Percentiles rank a stretch among this genome's conserved stretches.
Evolutionary conservation across 768 basidiomycete genomes (phyloP).

Genomic region (Mycena rosella): DNA sequence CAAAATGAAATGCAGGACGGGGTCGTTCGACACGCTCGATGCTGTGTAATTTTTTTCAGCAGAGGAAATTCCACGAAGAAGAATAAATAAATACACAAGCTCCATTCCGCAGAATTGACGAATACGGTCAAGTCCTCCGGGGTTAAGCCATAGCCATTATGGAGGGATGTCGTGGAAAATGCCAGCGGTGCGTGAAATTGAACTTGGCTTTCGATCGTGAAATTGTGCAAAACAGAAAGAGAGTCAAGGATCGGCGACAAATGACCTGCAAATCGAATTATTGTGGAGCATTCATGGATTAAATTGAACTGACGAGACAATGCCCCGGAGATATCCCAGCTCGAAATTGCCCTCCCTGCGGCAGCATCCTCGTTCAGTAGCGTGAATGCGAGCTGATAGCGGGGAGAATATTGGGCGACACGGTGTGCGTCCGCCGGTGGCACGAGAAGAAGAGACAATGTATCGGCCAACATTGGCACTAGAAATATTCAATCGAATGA

Average conservation of each 20-base stretch:
- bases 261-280: conserved; percentile 64
- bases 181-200: conserved; percentile 93
- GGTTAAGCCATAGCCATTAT: conserved; percentile 68
- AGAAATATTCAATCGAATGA: conserved; percentile 7
- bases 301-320: conserved; percentile 66
- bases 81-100: conserved; percentile 70
- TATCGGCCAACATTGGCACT: conserved; percentile 44
- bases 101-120: conserved; percentile 97
- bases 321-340: conserved; percentile 82
- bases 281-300: neutral
- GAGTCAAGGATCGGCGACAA: conserved; percentile 73
- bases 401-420: conserved; percentile 81
- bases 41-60: conserved; percentile 59
- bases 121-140: conserved; percentile 93
- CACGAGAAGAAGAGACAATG: conserved; percentile 53
- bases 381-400: conserved; percentile 91
- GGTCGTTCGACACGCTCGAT: conserved; percentile 92
- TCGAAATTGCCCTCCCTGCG: conserved; percentile 65
- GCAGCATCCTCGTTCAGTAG: conserved; percentile 92
- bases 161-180: conserved; percentile 69
- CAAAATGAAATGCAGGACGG: conserved; percentile 91
- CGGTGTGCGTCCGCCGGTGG: conserved; percentile 56
- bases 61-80: conserved; percentile 17
- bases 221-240: conserved; percentile 83
- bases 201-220: conserved; percentile 94